phyloP scores from a whole-genome alignment of 2,329 filamentous ascomycete genomes.

The Lachnellula cervina region DNA sequence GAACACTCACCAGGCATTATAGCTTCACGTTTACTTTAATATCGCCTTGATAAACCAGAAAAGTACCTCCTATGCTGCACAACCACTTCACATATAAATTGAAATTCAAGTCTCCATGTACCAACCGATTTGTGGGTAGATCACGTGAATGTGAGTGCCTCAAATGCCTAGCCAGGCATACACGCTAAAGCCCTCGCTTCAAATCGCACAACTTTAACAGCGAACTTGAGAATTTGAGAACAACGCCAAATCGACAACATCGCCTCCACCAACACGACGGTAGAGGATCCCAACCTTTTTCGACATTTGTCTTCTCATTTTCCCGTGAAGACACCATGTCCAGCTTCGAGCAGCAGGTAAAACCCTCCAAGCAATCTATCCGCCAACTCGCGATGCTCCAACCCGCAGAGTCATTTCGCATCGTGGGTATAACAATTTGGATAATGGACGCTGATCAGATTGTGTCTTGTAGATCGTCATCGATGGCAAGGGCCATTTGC shows the following conservation, averaged over 20 bases:
- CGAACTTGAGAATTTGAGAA: constrained; percentile 16
- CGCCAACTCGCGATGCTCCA: background rate
- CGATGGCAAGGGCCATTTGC: constrained; percentile 99
- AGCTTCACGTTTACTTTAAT: too few relatives aligned
- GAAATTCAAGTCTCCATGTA: too few relatives aligned
- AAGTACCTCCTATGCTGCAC: too few relatives aligned
- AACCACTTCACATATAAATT: too few relatives aligned
- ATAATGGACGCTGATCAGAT: constrained; percentile 31
- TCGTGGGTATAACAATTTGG: constrained; percentile 6
- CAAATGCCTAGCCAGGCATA: too few relatives aligned
- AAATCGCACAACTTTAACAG: constrained; percentile 8
- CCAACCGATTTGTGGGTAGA: too few relatives aligned
- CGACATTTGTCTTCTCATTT: constrained; percentile 33
- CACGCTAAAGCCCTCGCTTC: constrained; percentile 4
- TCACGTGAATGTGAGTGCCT: too few relatives aligned
- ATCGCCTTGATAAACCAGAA: too few relatives aligned
- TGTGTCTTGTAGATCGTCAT: constrained; percentile 73
- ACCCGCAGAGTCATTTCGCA: background rate
- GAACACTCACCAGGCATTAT: too few relatives aligned
- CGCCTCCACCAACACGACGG: constrained; percentile 33
- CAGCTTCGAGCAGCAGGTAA: constrained; percentile 67
- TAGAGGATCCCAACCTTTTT: constrained; percentile 31
- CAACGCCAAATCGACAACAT: constrained; percentile 31
- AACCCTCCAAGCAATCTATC: constrained; percentile 25
- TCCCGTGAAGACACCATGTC: constrained; percentile 50